Percentiles rank a stretch among this genome's conserved stretches.
Evolutionary conservation across 257 asterid species (phyloP).

Genomic region (Vinca minor): DNA sequence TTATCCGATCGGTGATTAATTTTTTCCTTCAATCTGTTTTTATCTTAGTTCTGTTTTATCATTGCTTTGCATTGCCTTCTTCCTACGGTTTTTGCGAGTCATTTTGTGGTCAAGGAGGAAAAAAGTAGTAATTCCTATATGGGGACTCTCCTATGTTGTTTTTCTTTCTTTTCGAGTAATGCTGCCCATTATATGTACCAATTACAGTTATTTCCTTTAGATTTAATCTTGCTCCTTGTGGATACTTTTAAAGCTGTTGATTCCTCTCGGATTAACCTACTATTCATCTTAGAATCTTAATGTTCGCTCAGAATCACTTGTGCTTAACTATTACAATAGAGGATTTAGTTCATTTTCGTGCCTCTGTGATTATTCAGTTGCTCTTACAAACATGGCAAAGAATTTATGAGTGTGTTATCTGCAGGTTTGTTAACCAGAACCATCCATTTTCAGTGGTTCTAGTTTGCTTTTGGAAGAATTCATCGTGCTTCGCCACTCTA

Average conservation of each 20-base stretch:
- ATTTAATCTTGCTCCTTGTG: no score
- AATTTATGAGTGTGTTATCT: not conserved
- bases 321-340: not conserved
- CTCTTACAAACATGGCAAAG: not conserved
- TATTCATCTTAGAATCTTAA: no score
- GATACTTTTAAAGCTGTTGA: no score
- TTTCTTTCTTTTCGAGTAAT: no score
- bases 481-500: not conserved
- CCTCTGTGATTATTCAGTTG: not conserved
- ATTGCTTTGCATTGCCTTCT: not conserved
- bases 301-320: not conserved
- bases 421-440: conserved; percentile 5
- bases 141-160: not conserved
- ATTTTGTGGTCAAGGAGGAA: not conserved
- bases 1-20: no score
- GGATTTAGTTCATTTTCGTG: not conserved
- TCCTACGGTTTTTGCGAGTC: not conserved
- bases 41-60: not conserved
- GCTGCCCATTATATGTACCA: not conserved
- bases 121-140: no score
- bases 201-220: not conserved
- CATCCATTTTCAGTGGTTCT: not conserved
- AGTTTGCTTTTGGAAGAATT: not conserved
- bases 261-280: no score
- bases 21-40: not conserved